Evolutionary conservation across 768 basidiomycete genomes (phyloP).

Genomic region (Lyophyllum semitale): DNA sequence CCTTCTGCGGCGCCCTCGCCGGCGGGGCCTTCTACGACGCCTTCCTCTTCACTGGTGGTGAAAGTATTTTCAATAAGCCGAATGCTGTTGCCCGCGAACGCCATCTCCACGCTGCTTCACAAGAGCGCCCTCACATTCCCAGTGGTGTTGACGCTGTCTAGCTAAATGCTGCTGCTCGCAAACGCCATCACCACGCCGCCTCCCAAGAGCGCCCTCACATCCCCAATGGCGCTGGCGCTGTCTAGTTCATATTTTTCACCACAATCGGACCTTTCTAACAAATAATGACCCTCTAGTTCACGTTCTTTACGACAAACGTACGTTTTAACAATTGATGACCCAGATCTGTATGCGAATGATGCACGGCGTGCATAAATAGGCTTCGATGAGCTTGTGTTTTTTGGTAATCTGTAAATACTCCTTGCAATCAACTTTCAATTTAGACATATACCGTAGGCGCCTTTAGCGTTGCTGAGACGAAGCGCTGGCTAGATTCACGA

Average conservation of each 20-base stretch:
- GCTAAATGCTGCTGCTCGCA: constrained; percentile 11
- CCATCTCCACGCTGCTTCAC: constrained; percentile 7
- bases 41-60: constrained; percentile 57
- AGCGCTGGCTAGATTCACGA: too few species aligned
- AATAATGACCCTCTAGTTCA: neutral
- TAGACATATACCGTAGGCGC: too few species aligned
- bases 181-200: constrained; percentile 7
- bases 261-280: too few species aligned
- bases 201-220: constrained; percentile 8
- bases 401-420: too few species aligned
- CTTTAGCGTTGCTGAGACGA: too few species aligned
- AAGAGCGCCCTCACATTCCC: constrained; percentile 9
- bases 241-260: neutral
- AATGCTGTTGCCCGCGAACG: constrained; percentile 11
- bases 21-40: constrained; percentile 60
- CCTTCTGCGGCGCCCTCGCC: constrained; percentile 55
- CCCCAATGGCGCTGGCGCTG: constrained; percentile 13
- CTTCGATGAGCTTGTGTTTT: too few species aligned
- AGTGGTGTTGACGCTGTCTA: constrained; percentile 15
- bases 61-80: constrained; percentile 53
- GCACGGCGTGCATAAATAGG: too few species aligned
- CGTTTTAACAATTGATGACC: too few species aligned
- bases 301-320: neutral
- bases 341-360: too few species aligned
- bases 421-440: too few species aligned